These are phyloP conservation scores for Neurospora sp. DNA, from an alignment of 495 filamentous ascomycete species.

Conservation along the genomic window DNA sequence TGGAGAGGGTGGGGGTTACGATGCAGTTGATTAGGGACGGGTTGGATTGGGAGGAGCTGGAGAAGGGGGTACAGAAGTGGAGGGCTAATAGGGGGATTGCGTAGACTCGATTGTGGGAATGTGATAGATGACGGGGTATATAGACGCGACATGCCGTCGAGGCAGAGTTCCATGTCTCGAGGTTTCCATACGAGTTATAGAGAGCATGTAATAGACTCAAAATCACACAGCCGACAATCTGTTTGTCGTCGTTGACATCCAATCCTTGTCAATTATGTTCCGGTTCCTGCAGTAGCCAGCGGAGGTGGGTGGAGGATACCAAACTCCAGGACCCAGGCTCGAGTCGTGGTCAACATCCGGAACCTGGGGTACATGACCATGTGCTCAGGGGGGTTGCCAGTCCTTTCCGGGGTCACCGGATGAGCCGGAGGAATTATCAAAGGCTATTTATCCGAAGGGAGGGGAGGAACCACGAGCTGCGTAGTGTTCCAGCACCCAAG, in stretches of 20 bases:
- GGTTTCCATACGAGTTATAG: neutral
- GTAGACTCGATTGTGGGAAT: neutral
- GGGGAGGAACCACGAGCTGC: too few species aligned
- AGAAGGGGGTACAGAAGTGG: constrained; percentile 74
- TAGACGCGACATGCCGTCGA: neutral
- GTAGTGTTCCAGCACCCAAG: too few species aligned
- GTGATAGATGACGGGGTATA: neutral
- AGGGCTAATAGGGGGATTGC: constrained; percentile 47
- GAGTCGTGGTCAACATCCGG: neutral
- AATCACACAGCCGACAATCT: neutral
- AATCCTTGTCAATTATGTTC: neutral
- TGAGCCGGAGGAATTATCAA: neutral
- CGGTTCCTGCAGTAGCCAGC: neutral
- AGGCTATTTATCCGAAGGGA: neutral
- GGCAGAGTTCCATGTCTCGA: neutral
- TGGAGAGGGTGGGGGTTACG: constrained; percentile 72
- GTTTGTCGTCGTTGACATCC: neutral
- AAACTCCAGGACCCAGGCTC: neutral
- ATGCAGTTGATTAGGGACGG: constrained; percentile 76
- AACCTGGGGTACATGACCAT: neutral
- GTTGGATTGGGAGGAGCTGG: constrained; percentile 67
- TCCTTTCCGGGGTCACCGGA: neutral
- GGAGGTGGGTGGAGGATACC: neutral
- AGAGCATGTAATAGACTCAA: neutral
- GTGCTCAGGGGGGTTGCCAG: neutral